Percentiles rank a stretch among this genome's conserved stretches.
phyloP scores from a whole-genome alignment of 345 rosid species.

The Linum lewisii region DNA sequence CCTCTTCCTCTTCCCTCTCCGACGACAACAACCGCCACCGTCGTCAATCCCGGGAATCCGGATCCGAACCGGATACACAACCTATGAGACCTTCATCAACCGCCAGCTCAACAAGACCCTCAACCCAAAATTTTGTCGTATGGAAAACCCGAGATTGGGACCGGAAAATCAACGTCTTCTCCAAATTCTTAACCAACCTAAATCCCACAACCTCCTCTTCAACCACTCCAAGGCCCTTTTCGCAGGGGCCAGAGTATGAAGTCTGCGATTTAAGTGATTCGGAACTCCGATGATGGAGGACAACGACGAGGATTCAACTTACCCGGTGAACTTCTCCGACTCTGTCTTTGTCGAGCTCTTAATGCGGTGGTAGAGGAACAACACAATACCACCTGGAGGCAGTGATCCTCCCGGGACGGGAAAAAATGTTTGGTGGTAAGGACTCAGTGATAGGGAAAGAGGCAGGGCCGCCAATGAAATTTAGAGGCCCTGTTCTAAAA shows the following conservation, averaged over 20 bases:
- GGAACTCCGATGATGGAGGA: no score
- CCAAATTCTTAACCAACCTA: constrained; percentile 43
- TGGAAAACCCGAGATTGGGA: constrained; percentile 96
- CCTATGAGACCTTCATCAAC: constrained; percentile 81
- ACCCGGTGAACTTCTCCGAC: no score
- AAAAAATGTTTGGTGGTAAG: no score
- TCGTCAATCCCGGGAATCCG: constrained; percentile 14
- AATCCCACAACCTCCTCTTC: constrained; percentile 26
- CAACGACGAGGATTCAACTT: no score
- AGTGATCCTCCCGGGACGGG: no score
- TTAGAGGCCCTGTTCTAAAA: no score
- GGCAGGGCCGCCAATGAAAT: no score
- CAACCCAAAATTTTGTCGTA: constrained; percentile 61
- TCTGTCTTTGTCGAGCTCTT: no score
- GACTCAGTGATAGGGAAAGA: no score
- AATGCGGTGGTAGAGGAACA: no score
- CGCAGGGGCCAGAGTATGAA: constrained; percentile 79
- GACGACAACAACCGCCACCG: not conserved
- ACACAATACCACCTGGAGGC: no score
- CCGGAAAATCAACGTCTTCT: constrained; percentile 62
- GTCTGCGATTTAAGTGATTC: no score
- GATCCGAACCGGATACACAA: constrained; percentile 62
- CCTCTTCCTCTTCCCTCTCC: constrained; percentile 16
- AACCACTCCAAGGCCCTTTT: constrained; percentile 57
- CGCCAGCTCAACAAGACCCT: constrained; percentile 91